A percentile compares a stretch with the other conserved stretches of the same genome.
Evolutionary conservation across 768 basidiomycete genomes (phyloP).

Genomic region (Mycena maculata): DNA sequence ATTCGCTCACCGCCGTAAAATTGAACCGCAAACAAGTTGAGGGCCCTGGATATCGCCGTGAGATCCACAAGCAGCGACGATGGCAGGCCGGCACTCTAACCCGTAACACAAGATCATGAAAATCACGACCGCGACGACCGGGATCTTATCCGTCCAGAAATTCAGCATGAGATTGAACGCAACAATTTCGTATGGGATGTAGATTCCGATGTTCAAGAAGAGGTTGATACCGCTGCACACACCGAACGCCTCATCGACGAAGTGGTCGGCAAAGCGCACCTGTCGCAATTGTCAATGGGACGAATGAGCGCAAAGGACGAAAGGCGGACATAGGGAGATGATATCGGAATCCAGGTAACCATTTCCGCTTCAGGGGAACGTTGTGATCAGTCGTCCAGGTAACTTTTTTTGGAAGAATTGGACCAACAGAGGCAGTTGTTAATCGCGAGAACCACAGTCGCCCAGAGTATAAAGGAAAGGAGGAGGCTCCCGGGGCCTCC

Average conservation of each 20-base stretch:
- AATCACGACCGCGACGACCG: slow-evolving; percentile 57
- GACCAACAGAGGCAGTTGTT: slow-evolving; percentile 58
- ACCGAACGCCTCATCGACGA: slow-evolving; percentile 67
- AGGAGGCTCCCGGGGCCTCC: slow-evolving; percentile 67
- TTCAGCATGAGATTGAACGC: slow-evolving; percentile 65
- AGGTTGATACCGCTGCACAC: slow-evolving; percentile 68
- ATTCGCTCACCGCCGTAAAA: slow-evolving; percentile 58
- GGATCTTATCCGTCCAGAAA: slow-evolving; percentile 66
- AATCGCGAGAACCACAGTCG: slow-evolving; percentile 58
- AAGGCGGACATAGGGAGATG: slow-evolving; percentile 63
- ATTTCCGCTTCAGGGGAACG: slow-evolving; percentile 72
- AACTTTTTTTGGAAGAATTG: slow-evolving; percentile 39
- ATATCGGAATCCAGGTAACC: slow-evolving; percentile 82
- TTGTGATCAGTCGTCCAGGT: slow-evolving; percentile 34
- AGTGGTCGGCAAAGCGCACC: slow-evolving; percentile 71
- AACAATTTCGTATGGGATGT: slow-evolving; percentile 62
- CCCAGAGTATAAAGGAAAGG: slow-evolving; percentile 60
- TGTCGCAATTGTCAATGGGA: slow-evolving; percentile 29
- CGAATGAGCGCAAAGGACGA: not conserved
- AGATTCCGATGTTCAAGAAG: slow-evolving; percentile 58
- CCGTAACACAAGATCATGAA: slow-evolving; percentile 53
- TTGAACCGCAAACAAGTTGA: slow-evolving; percentile 61
- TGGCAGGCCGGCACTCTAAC: not conserved
- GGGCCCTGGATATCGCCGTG: slow-evolving; percentile 39
- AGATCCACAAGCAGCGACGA: too few relatives aligned